Evolutionary conservation across 306 rosid genomes (phyloP).

Genomic region (Cucurbita moschata): DNA sequence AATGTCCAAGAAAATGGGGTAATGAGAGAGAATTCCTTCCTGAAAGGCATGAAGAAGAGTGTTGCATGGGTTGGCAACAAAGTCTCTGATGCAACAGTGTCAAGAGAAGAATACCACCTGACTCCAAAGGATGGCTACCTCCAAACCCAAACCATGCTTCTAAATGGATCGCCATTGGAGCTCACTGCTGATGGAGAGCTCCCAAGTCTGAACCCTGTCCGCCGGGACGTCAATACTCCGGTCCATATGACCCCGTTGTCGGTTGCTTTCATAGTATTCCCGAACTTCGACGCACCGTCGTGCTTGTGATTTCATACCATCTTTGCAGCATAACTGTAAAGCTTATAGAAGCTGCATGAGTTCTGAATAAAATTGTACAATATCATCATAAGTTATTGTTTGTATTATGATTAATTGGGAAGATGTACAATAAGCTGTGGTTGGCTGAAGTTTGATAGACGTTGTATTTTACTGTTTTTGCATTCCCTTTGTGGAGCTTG

Average conservation of each 20-base stretch:
- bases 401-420: neutral
- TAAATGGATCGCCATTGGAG: slow-evolving; percentile 54
- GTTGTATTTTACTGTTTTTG: neutral
- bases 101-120: slow-evolving; percentile 77
- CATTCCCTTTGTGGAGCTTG: neutral
- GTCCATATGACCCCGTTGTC: slow-evolving; percentile 25
- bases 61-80: slow-evolving; percentile 69
- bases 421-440: neutral
- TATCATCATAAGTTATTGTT: neutral
- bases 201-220: slow-evolving; percentile 47
- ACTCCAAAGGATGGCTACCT: slow-evolving; percentile 41
- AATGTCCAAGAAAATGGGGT: slow-evolving; percentile 9
- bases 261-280: slow-evolving; percentile 32
- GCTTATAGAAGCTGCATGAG: neutral
- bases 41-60: slow-evolving; percentile 38
- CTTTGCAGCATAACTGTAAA: neutral
- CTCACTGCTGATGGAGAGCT: slow-evolving; percentile 46
- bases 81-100: slow-evolving; percentile 35
- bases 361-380: neutral
- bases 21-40: slow-evolving; percentile 17
- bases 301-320: slow-evolving; percentile 10
- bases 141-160: slow-evolving; percentile 49
- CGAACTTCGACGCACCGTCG: slow-evolving; percentile 42
- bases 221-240: slow-evolving; percentile 21
- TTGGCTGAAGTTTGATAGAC: neutral